Evolutionary conservation across 2,329 filamentous ascomycete species (phyloP), one percentile per base, ranked within the genome.

Genomic region (Macroventuria anomochaeta): DNA sequence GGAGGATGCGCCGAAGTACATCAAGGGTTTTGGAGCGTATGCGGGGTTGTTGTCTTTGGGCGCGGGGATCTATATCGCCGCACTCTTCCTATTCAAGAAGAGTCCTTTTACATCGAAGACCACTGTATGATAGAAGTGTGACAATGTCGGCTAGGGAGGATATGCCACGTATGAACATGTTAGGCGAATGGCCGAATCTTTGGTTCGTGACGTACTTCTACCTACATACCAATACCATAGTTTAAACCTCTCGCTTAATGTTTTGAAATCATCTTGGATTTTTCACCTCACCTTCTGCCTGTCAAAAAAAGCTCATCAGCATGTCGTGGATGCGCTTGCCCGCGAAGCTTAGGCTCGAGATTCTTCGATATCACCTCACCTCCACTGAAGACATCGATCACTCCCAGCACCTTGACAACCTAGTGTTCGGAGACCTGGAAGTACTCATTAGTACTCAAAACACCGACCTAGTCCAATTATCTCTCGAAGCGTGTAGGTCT

Each of bases 21-120:
- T 65, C 13, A 55, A 53, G 11, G 63, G 63, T 1, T 65, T 66
- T 55, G 63, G 62, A 7, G 53, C 59, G 15, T 66, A 65, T 56
- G 61, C 62, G 1, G 63, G 63, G 10, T 33, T 68, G 28, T 47
- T 68, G 49, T 31, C 47, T 3, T 58, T 68, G 32, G 65, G 62
- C 3, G 63, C 57, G 7, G 59, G 28, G 6, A 56, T 66, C 3
- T 66, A 65, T 58, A 37, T 49, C n/a, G 18, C 32, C 8, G 63
- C 61, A n/a, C 63, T 57, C 33, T 52, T 64, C 18, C 43, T 61
- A 31, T 61, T 67, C 42, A 61, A 57, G 47, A 61, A 48, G 21
- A 59, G 38, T 47, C 62, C 64, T 10, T 64, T 64, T 23, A 58
- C 50, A 36, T 41, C 57, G 21, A 64, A 46, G 28, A 46, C 25